Percentiles rank a stretch among this genome's conserved stretches.
Evolutionary conservation across 2,329 filamentous ascomycete species (phyloP).

Genomic region (Sarocladium kiliense): DNA sequence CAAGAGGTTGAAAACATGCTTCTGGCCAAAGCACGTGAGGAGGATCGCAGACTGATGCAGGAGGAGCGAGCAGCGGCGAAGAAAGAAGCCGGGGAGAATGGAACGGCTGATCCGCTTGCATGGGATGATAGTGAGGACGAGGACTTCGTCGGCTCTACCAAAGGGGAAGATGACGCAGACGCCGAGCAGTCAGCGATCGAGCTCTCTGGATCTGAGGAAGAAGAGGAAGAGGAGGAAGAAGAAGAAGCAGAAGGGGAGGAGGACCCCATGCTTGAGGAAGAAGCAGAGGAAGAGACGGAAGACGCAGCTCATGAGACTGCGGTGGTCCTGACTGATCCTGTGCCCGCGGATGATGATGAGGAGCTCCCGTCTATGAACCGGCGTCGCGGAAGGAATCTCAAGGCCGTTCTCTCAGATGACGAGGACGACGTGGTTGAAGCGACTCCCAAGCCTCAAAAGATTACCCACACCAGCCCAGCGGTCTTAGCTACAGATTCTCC

Average conservation of each 20-base stretch:
- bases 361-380: slow-evolving; percentile 27
- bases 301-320: slow-evolving; percentile 16
- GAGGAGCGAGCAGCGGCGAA: slow-evolving; percentile 71
- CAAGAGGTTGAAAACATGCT: slow-evolving; percentile 76
- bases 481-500: slow-evolving; percentile 42
- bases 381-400: slow-evolving; percentile 44
- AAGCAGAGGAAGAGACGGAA: slow-evolving; percentile 28
- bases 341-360: slow-evolving; percentile 33
- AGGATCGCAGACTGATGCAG: slow-evolving; percentile 69
- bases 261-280: slow-evolving; percentile 34
- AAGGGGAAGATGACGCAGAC: slow-evolving; percentile 22
- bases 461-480: slow-evolving; percentile 35
- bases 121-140: slow-evolving; percentile 56
- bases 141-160: slow-evolving; percentile 36
- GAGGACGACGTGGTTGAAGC: slow-evolving; percentile 41
- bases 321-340: slow-evolving; percentile 22
- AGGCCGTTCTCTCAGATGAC: slow-evolving; percentile 57
- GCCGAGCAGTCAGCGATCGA: slow-evolving; percentile 34
- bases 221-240: slow-evolving; percentile 27
- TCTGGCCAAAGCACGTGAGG: slow-evolving; percentile 74
- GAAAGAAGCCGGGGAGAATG: slow-evolving; percentile 48
- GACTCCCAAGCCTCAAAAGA: slow-evolving; percentile 44
- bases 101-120: slow-evolving; percentile 43
- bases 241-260: slow-evolving; percentile 31
- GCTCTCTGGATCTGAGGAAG: slow-evolving; percentile 40